Evolutionary conservation across 2,329 filamentous ascomycete species (phyloP).

Genomic region (Dissoconium aciculare): DNA sequence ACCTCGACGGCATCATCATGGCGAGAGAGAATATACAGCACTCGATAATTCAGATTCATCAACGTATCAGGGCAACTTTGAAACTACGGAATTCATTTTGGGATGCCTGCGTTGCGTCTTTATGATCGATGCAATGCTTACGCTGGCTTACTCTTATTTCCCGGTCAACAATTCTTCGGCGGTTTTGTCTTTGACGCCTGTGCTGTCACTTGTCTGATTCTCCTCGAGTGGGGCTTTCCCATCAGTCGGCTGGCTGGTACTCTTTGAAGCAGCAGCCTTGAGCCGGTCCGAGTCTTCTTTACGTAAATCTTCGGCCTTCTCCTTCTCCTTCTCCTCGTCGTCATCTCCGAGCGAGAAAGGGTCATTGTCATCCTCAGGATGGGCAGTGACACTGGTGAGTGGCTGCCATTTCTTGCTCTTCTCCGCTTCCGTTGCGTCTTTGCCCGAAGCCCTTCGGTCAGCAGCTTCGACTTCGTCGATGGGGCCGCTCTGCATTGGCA

Average conservation of each 20-base stretch:
- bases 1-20: too few species aligned
- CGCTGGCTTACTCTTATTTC: slow-evolving; percentile 11
- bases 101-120: neutral
- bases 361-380: slow-evolving; percentile 77
- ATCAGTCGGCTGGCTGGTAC: slow-evolving; percentile 42
- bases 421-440: slow-evolving; percentile 24
- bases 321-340: slow-evolving; percentile 58
- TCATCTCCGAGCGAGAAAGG: slow-evolving; percentile 95
- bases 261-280: slow-evolving; percentile 33
- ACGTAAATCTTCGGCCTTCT: slow-evolving; percentile 49
- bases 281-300: slow-evolving; percentile 37
- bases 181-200: slow-evolving; percentile 31
- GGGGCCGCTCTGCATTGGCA: slow-evolving; percentile 41
- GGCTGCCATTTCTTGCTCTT: slow-evolving; percentile 97
- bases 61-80: too few species aligned
- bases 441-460: slow-evolving; percentile 37
- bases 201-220: slow-evolving; percentile 28
- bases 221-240: slow-evolving; percentile 16
- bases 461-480: slow-evolving; percentile 66
- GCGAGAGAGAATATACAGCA: too few species aligned
- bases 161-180: slow-evolving; percentile 30
- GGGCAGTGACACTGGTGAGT: slow-evolving; percentile 59
- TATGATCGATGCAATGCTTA: neutral
- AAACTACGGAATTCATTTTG: too few species aligned
- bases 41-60: too few species aligned